Base-by-base conservation (phyloP, 768 basidiomycete species). In the Cystobasidium onofrii region DNA sequence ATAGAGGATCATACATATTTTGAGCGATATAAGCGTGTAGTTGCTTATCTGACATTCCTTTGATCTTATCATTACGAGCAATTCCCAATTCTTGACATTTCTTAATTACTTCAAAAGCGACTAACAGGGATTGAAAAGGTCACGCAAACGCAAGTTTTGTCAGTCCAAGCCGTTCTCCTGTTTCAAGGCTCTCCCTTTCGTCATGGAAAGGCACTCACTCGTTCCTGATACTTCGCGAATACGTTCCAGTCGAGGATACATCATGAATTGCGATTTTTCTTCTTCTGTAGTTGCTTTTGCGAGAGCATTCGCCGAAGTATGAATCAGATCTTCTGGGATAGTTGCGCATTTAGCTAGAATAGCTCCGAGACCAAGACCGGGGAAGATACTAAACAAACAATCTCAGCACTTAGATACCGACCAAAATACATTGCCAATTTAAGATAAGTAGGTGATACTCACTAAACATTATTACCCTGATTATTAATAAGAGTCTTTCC, bases 381-480 rank as follows among this genome's bases (percentile, higher is more conserved):
- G 76, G 78, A 80, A 83, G 76, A 81, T 78, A 81, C 79, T 78
- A 64, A n/a, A 10, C n/a, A n/a, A n/a, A n/a, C n/a, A n/a, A n/a
- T n/a, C n/a, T n/a, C n/a, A n/a, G n/a, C n/a, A n/a, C n/a, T n/a
- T n/a, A n/a, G n/a, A n/a, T n/a, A n/a, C n/a, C n/a, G n/a, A n/a
- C n/a, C n/a, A n/a, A n/a, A n/a, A n/a, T n/a, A n/a, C n/a, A n/a
- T n/a, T n/a, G n/a, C n/a, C n/a, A n/a, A n/a, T n/a, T n/a, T n/a
- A n/a, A n/a, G n/a, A n/a, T n/a, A n/a, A n/a, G n/a, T n/a, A n/a
- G n/a, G n/a, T n/a, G n/a, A n/a, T n/a, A 18, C 89, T 80, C 89
- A 90, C 90, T 70, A 72, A 29, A 93, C 92, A 81, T 95, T 97
- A 81, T 95, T 96, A 31, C 92, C 92, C 82, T 96, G 94, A 27